These are phyloP conservation scores for Alloteropsis semialata DNA, from an alignment of 176 grass and related monocot species.

Conservation along the genomic window DNA sequence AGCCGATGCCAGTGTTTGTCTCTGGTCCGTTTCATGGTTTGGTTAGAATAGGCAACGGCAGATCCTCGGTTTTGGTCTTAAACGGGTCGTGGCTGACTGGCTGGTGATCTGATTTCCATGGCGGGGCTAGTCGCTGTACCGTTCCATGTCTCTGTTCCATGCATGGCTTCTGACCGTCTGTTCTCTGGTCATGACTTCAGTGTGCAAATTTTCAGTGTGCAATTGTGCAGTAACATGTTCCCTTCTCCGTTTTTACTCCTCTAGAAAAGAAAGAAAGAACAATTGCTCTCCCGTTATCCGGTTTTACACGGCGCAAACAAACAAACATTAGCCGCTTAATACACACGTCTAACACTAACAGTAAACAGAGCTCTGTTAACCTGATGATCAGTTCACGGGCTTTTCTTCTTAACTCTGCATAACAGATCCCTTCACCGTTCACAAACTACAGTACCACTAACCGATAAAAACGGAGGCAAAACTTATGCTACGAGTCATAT, in stretches of 20 bases:
- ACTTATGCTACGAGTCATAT: background rate
- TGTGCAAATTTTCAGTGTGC: no score
- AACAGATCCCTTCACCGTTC: background rate
- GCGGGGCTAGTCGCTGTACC: background rate
- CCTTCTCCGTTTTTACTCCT: no score
- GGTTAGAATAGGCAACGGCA: background rate
- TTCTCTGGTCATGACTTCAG: background rate
- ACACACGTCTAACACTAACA: background rate
- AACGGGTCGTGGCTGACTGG: no score
- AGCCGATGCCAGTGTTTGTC: background rate
- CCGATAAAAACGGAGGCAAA: background rate
- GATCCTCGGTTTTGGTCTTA: background rate
- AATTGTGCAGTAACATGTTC: no score
- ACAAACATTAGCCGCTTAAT: background rate
- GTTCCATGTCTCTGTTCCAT: no score
- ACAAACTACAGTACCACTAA: background rate
- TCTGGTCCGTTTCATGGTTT: background rate
- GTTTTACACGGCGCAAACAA: background rate
- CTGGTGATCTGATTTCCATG: background rate
- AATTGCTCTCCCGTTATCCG: background rate
- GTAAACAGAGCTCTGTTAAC: background rate
- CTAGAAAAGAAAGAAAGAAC: background rate
- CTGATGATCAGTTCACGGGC: background rate
- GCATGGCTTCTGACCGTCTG: background rate
- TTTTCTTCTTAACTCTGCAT: conserved; percentile 2